These are phyloP conservation scores for Fusarium siculi DNA, from an alignment of 2,329 filamentous ascomycete species.

Conservation along the genomic window DNA sequence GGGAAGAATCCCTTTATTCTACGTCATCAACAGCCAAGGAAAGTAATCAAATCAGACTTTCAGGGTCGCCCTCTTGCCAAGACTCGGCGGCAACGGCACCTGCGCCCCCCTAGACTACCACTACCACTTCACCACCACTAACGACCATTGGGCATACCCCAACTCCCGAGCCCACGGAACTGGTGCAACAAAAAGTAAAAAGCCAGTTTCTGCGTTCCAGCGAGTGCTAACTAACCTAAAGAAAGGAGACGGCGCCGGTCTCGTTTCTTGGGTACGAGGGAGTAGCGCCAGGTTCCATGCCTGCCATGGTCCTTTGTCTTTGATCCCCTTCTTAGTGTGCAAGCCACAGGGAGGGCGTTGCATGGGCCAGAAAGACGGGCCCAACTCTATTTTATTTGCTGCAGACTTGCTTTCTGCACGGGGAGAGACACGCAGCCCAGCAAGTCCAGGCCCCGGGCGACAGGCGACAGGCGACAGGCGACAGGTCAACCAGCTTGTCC, in stretches of 20 bases:
- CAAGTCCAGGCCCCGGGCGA: neutral
- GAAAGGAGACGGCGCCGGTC: neutral
- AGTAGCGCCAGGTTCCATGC: neutral
- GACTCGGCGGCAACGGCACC: slow-evolving; percentile 40
- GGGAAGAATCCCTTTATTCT: slow-evolving; percentile 1
- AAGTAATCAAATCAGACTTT: slow-evolving; percentile 25
- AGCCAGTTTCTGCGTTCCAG: neutral
- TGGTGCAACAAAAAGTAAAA: slow-evolving; percentile 16
- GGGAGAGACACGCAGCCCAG: neutral
- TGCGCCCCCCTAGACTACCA: slow-evolving; percentile 1
- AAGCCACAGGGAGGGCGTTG: neutral
- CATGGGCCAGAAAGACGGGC: slow-evolving; percentile 20
- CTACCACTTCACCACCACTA: neutral
- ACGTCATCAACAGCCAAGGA: neutral
- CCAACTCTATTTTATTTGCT: slow-evolving; percentile 42
- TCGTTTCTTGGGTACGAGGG: slow-evolving; percentile 8
- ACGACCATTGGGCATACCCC: slow-evolving; percentile 1
- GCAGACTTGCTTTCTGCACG: neutral
- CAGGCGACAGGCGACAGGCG: neutral
- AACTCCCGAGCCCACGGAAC: slow-evolving; percentile 36
- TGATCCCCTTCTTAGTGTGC: neutral
- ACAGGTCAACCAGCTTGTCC: slow-evolving; percentile 20
- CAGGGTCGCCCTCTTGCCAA: slow-evolving; percentile 39
- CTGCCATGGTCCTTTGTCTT: neutral
- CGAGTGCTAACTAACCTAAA: neutral